Conservation (phyloP, 2,329 filamentous ascomycete species). For the Trichoderma harzianum region DNA sequence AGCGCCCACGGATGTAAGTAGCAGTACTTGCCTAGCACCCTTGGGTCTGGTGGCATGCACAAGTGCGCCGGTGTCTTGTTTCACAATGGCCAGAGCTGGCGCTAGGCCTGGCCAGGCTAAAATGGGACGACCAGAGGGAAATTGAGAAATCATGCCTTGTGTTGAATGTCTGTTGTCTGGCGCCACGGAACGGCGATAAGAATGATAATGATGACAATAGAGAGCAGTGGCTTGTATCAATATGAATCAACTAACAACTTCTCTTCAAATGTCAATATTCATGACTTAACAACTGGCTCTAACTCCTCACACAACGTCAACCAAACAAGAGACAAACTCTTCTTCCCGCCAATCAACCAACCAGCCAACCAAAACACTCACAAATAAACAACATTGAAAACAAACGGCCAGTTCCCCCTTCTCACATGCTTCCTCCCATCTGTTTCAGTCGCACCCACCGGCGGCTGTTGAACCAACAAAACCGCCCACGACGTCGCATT, state of each 20-base stretch:
- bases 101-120: conserved; percentile 23
- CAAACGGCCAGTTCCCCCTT: background rate
- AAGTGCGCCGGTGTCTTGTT: conserved; percentile 24
- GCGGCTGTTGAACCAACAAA: conserved; percentile 13
- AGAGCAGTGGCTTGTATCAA: background rate
- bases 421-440: conserved; percentile 10
- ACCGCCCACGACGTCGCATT: background rate
- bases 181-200: background rate
- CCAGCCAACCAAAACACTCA: background rate
- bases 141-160: background rate
- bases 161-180: background rate
- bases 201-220: background rate
- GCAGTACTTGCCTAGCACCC: background rate
- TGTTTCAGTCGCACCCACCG: conserved; percentile 13
- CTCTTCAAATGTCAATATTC: background rate
- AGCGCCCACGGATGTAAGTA: background rate
- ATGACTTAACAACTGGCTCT: background rate
- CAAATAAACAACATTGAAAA: background rate
- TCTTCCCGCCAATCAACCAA: too few species aligned
- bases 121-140: background rate
- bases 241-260: background rate
- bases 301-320: background rate
- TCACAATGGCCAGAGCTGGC: conserved; percentile 27
- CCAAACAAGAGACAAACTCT: background rate
- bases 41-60: background rate